These are phyloP conservation scores for Alternaria dauci DNA, from an alignment of 2,329 filamentous ascomycete species.

Conservation along the genomic window DNA sequence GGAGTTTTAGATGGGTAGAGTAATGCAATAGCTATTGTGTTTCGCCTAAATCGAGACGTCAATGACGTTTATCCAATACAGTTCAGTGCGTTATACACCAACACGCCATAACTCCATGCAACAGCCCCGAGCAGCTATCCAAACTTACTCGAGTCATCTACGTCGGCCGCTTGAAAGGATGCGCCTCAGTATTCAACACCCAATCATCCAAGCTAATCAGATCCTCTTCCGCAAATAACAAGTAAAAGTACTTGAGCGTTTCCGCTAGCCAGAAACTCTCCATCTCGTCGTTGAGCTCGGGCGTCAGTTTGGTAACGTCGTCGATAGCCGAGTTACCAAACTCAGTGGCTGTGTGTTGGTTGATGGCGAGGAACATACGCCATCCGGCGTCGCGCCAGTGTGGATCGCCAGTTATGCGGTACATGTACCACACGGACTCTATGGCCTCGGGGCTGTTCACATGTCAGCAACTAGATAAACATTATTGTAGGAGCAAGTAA, in stretches of 20 bases:
- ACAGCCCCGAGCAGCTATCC: not conserved
- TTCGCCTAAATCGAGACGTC: not conserved
- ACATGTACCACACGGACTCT: constrained; percentile 81
- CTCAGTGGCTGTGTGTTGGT: constrained; percentile 67
- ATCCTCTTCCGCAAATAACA: constrained; percentile 68
- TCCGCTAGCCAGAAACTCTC: constrained; percentile 79
- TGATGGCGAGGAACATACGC: constrained; percentile 74
- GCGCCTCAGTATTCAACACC: constrained; percentile 64
- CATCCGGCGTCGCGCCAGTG: constrained; percentile 74
- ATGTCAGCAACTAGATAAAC: constrained; percentile 1
- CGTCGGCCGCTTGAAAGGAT: constrained; percentile 51
- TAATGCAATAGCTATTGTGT: not conserved
- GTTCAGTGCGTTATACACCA: not conserved
- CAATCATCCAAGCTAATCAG: constrained; percentile 70
- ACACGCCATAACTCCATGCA: not conserved
- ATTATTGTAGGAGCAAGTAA: not conserved
- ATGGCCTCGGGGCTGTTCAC: constrained; percentile 72
- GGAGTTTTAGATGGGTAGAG: not conserved
- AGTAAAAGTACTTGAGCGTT: constrained; percentile 72
- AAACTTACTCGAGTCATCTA: not conserved
- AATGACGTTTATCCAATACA: not conserved
- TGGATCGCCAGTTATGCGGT: constrained; percentile 73
- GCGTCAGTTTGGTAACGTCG: constrained; percentile 66
- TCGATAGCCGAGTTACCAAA: constrained; percentile 71
- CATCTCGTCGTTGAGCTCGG: constrained; percentile 67